Base-by-base conservation (phyloP, 129 eudicot genomes). In the Pittosporum tobira region DNA sequence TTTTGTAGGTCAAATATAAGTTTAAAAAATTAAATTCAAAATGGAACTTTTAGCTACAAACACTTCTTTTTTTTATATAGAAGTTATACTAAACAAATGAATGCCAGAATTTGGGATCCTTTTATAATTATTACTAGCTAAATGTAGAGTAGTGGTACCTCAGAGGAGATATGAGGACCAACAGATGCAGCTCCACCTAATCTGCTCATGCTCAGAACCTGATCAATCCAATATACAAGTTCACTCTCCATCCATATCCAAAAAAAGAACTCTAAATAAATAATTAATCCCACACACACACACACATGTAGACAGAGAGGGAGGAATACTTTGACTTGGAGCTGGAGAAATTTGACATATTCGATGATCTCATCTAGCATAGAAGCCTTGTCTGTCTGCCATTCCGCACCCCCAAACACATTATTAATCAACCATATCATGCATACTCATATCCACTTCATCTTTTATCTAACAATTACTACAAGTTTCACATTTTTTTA, bases 321-420 rank as follows among this genome's bases (percentile, higher is more conserved):
- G 47, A 43, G 44, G 37, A 27, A 34, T 74, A 84, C 97, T 78
- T 88, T 88, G 91, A 88, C 95, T 88, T 84, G 97, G 60, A 88
- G 95, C 83, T 82, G 97, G 65, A 84, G 91, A 70, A 88, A 88
- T 79, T 84, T 88, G 72, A 88, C 97, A 75, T 88, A 88, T 78
- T 88, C 97, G 78, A 88, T 88, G 79, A 88, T 88, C 83, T 88
- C 97, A 82, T 88, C 97, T 13, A 88, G 86, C 97, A 88, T 88
- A 40, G 97, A 84, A 66, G 95, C 97, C 77, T 84, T 88, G 81
- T 88, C 97, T 20, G 97, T 82, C 97, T 88, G 95, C 79, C 88
- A 79, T 76, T 79, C 78, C 78, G 69, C 61, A 56, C 23, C 24
- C 43, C 13, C 58, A 28, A 44, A 25, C 68, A 57, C 62, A 53